phyloP scores from a whole-genome alignment of 495 filamentous ascomycete genomes.

The Aspergillus conjunctus region DNA sequence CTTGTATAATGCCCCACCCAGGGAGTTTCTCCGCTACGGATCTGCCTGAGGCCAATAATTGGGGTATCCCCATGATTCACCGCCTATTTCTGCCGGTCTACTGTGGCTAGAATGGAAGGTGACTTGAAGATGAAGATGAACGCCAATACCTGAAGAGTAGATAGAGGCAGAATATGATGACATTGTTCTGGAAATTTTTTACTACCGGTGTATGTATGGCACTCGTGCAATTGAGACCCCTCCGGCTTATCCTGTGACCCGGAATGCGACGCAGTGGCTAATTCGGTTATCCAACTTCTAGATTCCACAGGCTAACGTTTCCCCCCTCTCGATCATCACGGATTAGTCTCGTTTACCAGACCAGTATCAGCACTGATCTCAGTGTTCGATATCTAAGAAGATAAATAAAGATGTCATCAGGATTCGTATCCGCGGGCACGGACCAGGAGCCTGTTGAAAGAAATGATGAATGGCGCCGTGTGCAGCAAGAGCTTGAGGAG shows the following conservation, averaged over 20 bases:
- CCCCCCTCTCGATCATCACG: neutral
- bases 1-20: neutral
- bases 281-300: neutral
- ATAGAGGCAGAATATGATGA: neutral
- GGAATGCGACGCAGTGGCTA: neutral
- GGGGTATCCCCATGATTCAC: neutral
- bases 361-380: neutral
- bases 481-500: conserved; percentile 76
- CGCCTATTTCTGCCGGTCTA: conserved; percentile 26
- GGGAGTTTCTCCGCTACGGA: too few relatives aligned
- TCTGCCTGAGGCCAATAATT: conserved; percentile 6
- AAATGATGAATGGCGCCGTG: conserved; percentile 74
- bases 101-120: neutral
- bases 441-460: conserved; percentile 62
- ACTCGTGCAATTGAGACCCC: neutral
- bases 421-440: conserved; percentile 87
- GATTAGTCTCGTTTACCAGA: neutral
- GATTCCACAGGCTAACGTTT: neutral
- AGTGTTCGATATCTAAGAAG: neutral
- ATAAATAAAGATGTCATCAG: conserved; percentile 65
- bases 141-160: neutral
- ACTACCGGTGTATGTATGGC: neutral
- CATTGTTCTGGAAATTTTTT: neutral
- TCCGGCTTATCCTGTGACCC: neutral
- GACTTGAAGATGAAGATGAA: neutral